These are phyloP conservation scores for Solanum clarkiae DNA, from an alignment of 257 asterid species.

Conservation along the genomic window DNA sequence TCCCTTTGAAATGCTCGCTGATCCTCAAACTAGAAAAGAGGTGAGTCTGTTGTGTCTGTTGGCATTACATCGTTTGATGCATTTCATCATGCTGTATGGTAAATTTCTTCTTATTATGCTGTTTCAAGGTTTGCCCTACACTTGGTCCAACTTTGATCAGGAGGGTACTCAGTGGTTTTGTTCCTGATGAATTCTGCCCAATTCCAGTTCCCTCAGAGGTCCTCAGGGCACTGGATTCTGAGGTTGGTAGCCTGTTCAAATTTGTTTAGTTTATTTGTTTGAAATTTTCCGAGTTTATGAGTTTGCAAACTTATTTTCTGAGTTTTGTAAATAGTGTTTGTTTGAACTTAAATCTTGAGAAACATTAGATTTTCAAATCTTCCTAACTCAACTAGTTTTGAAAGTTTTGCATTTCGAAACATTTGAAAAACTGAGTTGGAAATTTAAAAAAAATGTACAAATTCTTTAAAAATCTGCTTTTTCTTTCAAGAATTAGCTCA, in stretches of 20 bases:
- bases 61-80: background rate
- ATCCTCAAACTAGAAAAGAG: constrained; percentile 64
- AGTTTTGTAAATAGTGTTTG: background rate
- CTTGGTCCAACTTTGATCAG: constrained; percentile 62
- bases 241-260: constrained; percentile 24
- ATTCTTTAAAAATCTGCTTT: too few relatives aligned
- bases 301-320: background rate
- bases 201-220: constrained; percentile 62
- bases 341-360: background rate
- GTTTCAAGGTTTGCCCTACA: constrained; percentile 63
- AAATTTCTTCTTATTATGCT: background rate
- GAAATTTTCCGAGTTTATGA: background rate
- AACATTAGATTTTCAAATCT: background rate
- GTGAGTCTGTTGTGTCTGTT: constrained; percentile 20
- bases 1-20: constrained; percentile 71
- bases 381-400: background rate
- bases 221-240: constrained; percentile 44
- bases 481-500: background rate
- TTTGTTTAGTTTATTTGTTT: background rate
- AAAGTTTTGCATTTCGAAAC: background rate
- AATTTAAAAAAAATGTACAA: background rate
- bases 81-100: background rate
- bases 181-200: constrained; percentile 90
- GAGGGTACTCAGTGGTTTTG: constrained; percentile 48
- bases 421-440: background rate